These are phyloP conservation scores for Ophiosphaerella korrae DNA, from an alignment of 2,329 filamentous ascomycete species.

Conservation along the genomic window DNA sequence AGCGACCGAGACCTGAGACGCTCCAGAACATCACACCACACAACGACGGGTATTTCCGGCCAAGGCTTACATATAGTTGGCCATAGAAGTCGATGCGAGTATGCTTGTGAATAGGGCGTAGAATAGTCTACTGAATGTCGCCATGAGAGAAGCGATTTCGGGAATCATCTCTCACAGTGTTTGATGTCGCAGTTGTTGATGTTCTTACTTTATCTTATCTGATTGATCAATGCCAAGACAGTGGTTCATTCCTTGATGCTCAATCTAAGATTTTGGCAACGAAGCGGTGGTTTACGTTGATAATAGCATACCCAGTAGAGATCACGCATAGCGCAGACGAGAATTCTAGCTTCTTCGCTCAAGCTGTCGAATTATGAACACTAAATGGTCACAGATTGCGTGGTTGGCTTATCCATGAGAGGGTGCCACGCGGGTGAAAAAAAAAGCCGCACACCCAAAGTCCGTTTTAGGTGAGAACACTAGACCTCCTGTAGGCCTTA, in stretches of 20 bases:
- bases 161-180: too few species aligned
- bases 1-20: constrained; percentile 13
- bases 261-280: not conserved
- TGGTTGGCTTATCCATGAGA: too few species aligned
- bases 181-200: not conserved
- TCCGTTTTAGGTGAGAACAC: too few species aligned
- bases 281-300: not conserved
- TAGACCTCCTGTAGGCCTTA: too few species aligned
- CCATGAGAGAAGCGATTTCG: not conserved
- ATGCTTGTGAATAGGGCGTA: not conserved
- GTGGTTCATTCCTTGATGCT: not conserved
- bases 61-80: not conserved
- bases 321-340: not conserved
- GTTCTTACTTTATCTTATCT: constrained; percentile 16
- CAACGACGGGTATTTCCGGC: constrained; percentile 3
- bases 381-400: too few species aligned
- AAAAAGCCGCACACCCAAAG: too few species aligned
- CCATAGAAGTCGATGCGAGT: not conserved
- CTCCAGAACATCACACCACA: constrained; percentile 18
- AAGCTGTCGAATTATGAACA: too few species aligned
- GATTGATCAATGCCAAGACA: constrained; percentile 14
- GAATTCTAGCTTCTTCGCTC: not conserved
- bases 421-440: too few species aligned
- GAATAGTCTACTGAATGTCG: not conserved
- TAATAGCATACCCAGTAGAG: not conserved